These are phyloP conservation scores for Rhizomucor pusillus DNA, from an alignment of 371 early-diverging fungal genomes.

Conservation along the genomic window DNA sequence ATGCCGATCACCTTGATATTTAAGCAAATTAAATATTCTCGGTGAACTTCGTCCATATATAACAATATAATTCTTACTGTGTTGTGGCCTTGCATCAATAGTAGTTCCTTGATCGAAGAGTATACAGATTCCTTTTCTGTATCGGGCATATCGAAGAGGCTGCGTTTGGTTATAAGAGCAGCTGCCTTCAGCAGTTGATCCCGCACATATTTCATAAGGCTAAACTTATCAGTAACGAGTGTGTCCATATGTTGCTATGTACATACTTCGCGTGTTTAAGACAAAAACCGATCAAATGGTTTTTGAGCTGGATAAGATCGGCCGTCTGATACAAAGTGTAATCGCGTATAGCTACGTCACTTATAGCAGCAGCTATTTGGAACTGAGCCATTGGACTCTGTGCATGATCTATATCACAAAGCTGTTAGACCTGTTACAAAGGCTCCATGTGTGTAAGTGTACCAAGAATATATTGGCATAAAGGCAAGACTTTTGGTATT, in stretches of 20 bases:
- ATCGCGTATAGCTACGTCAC: constrained; percentile 56
- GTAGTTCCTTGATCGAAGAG: constrained; percentile 46
- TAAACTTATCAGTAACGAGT: constrained; percentile 6
- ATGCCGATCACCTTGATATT: constrained; percentile 45
- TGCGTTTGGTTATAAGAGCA: constrained; percentile 65
- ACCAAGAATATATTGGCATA: constrained; percentile 67
- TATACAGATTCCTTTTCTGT: constrained; percentile 55
- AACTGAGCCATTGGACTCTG: constrained; percentile 58
- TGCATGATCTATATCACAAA: constrained; percentile 45
- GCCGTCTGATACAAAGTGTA: constrained; percentile 52
- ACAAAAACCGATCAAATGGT: constrained; percentile 58
- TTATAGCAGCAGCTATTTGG: constrained; percentile 59
- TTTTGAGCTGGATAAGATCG: constrained; percentile 51
- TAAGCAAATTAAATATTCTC: background rate
- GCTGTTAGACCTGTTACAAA: background rate
- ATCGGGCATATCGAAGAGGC: constrained; percentile 57
- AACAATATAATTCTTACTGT: constrained; percentile 30
- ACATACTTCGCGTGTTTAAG: constrained; percentile 40
- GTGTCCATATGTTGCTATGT: background rate
- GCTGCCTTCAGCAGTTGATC: constrained; percentile 45
- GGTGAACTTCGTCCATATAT: background rate
- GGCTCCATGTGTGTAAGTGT: constrained; percentile 3
- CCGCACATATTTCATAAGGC: constrained; percentile 46
- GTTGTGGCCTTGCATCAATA: constrained; percentile 41
- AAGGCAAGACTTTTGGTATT: constrained; percentile 58